Percentiles rank a stretch among this genome's conserved stretches.
Evolutionary conservation across 352 stramenopile species (phyloP).

Genomic region (Phytopythium vexans): DNA sequence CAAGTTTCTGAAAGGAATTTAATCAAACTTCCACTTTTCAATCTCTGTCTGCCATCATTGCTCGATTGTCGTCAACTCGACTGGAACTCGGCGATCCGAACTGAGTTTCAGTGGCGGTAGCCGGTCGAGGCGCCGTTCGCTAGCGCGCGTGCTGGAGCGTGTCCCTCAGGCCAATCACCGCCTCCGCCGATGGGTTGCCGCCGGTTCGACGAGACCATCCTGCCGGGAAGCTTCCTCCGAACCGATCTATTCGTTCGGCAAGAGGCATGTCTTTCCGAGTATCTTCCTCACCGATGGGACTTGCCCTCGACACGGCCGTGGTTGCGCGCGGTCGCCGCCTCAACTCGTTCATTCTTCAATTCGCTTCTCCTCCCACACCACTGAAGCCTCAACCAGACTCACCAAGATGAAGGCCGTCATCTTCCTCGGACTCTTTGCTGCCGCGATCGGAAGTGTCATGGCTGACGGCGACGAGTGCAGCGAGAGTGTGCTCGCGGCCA

Average conservation of each 20-base stretch:
- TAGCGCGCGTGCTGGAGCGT: neutral
- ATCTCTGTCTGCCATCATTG: too few species aligned
- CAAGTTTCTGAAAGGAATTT: too few species aligned
- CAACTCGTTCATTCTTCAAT: conserved; percentile 9
- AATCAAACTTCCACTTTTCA: too few species aligned
- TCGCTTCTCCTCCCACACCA: conserved; percentile 2
- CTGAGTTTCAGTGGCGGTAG: neutral
- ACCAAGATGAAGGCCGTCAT: conserved; percentile 15
- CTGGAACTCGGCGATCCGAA: neutral
- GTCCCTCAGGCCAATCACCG: neutral
- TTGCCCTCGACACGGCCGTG: neutral
- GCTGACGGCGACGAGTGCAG: neutral
- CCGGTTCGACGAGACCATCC: too few species aligned
- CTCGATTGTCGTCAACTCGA: neutral
- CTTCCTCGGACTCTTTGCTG: conserved; percentile 6
- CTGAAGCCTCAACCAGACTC: neutral
- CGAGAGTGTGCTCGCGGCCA: conserved; percentile 1
- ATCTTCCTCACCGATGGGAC: neutral
- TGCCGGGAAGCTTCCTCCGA: too few species aligned
- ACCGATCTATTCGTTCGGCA: too few species aligned
- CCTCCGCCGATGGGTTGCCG: neutral
- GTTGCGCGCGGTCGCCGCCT: neutral
- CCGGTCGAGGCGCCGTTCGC: too few species aligned
- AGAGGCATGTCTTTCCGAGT: too few species aligned
- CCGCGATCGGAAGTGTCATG: neutral